Evolutionary conservation across 768 basidiomycete species (phyloP), one percentile per base, ranked within the genome.

Genomic region (Hygrophoropsis aurantiaca): DNA sequence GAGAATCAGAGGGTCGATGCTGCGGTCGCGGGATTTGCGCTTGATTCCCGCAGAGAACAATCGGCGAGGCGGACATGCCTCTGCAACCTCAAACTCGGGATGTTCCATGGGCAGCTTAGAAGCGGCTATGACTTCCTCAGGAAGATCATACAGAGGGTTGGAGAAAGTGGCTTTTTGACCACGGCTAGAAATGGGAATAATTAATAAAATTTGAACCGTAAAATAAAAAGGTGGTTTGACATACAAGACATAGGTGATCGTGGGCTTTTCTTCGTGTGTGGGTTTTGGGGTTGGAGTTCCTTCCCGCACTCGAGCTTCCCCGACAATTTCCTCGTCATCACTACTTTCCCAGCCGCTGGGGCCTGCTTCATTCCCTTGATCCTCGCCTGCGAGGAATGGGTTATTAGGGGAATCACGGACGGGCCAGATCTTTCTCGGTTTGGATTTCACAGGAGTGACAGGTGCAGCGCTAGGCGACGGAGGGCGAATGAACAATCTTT

Each of bases 211-310:
- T 4, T 18, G 7, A 18, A 13, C n/a, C 19, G 40, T 18, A 11
- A 40, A 40, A 37, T 24, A 18, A 10, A 32, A 30, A 30, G n/a
- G n/a, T n/a, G n/a, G n/a, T n/a, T n/a, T n/a, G 3, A 79, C 85
- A 57, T 63, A 88, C 86, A 88, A 88, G 39, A 89, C 87, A 57
- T 84, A 85, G 21, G 80, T 80, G 42, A 88, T 68, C 2, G 76
- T 85, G 0, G 82, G 81, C 55, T 75, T 77, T 60, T 87, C 86
- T 26, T 74, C 69, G 30, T 58, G 58, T 5, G 60, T 33, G 3
- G 66, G 55, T n/a, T 57, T 41, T 4, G 54, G 66, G 36, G 63
- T 66, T 11, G 78, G 76, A 0, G 74, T 72, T 15, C 47, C 59
- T 53, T 64, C 57, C 49, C n/a, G 69, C 65, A 55, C 58, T 61